Percentiles rank a stretch among this genome's conserved stretches.
Evolutionary conservation across 495 filamentous ascomycete genomes (phyloP).

Genomic region (Neurospora sp.): DNA sequence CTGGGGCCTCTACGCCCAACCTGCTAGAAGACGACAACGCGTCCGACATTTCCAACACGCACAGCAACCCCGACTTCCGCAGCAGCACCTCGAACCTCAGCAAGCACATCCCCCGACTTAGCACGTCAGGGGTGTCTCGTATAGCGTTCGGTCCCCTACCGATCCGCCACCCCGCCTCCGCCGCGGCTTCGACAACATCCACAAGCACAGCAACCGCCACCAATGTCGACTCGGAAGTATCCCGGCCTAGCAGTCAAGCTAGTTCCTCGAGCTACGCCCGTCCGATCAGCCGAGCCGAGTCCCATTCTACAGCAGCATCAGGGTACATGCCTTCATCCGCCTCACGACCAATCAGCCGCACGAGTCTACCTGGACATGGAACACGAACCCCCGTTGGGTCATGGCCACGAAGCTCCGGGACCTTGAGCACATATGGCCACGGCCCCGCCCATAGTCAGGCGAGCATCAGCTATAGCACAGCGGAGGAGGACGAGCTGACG

Average conservation of each 20-base stretch:
- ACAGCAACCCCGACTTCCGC: conserved; percentile 19
- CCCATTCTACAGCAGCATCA: conserved; percentile 9
- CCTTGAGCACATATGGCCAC: conserved; percentile 16
- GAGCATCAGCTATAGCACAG: conserved; percentile 33
- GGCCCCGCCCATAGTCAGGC: conserved; percentile 33
- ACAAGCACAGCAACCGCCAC: neutral
- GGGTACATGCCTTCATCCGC: conserved; percentile 39
- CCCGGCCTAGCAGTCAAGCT: conserved; percentile 53
- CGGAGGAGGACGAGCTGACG: conserved; percentile 33
- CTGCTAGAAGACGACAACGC: conserved; percentile 37
- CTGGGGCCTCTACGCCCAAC: conserved; percentile 48
- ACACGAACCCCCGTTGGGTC: conserved; percentile 55
- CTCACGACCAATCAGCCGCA: conserved; percentile 53
- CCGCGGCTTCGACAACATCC: neutral
- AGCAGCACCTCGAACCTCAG: conserved; percentile 27
- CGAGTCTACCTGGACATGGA: conserved; percentile 44
- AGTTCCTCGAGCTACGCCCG: conserved; percentile 44
- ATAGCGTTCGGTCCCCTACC: conserved; percentile 46
- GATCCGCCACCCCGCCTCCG: conserved; percentile 28
- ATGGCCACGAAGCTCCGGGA: conserved; percentile 43
- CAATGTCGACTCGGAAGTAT: conserved; percentile 27
- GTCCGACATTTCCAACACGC: conserved; percentile 14
- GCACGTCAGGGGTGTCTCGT: conserved; percentile 40
- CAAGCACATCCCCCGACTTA: conserved; percentile 43
- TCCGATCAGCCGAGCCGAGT: conserved; percentile 39